These are phyloP conservation scores for Pythium apleroticum DNA, from an alignment of 352 stramenopile genomes.

Conservation along the genomic window DNA sequence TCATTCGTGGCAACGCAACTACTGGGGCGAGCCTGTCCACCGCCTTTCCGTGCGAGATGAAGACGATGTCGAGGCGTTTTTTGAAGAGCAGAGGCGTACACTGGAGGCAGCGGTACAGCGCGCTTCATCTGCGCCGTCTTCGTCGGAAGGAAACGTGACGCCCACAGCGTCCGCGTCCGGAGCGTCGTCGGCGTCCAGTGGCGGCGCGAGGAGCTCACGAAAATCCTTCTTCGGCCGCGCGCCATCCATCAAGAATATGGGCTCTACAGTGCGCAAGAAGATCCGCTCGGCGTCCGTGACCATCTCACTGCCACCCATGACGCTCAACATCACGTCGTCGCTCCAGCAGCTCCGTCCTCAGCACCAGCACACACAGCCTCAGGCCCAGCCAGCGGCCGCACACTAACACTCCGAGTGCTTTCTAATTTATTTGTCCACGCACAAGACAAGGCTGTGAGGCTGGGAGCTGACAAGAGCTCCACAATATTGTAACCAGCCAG, in stretches of 20 bases:
- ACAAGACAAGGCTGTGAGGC: background rate
- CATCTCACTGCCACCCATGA: conserved; percentile 75
- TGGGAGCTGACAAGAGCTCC: background rate
- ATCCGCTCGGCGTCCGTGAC: conserved; percentile 60
- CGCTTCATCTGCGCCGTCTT: conserved; percentile 9
- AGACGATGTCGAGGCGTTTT: conserved; percentile 73
- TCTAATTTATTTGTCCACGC: conserved; percentile 15
- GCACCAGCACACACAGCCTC: conserved; percentile 18
- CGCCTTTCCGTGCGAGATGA: conserved; percentile 39
- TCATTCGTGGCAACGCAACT: conserved; percentile 84
- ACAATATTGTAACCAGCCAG: background rate
- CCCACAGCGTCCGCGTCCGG: conserved; percentile 18
- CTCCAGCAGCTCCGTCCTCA: conserved; percentile 46
- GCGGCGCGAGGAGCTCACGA: conserved; percentile 19
- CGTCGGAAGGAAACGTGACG: conserved; percentile 18
- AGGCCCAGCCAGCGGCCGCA: background rate
- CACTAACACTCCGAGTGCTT: conserved; percentile 13
- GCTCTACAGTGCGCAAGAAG: conserved; percentile 64
- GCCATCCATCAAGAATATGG: conserved; percentile 61
- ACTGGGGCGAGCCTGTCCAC: conserved; percentile 82
- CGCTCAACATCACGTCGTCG: conserved; percentile 59
- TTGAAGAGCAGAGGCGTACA: conserved; percentile 60
- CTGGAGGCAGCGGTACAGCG: conserved; percentile 27
- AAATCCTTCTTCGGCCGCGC: conserved; percentile 51
- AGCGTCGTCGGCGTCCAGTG: conserved; percentile 16